A percentile compares a stretch with the other conserved stretches of the same genome.
phyloP scores from a whole-genome alignment of 805 yeast genomes.

The Jamesozyma gamospora region DNA sequence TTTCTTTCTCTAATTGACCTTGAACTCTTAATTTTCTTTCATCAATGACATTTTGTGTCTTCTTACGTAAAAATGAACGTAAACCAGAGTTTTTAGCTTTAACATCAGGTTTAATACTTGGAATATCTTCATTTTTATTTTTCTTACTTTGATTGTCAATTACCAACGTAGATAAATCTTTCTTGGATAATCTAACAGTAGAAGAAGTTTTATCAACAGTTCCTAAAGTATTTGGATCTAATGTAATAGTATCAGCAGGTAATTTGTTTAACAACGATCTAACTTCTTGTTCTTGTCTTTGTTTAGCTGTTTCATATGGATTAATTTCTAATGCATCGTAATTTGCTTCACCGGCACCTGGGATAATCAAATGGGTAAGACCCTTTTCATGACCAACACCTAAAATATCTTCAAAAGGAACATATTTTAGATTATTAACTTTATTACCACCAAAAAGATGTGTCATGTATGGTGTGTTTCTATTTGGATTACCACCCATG shows the following conservation, averaged over 20 bases:
- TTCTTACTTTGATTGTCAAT: conserved; percentile 26
- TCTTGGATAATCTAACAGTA: conserved; percentile 51
- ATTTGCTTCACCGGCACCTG: conserved; percentile 98
- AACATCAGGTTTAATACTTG: conserved; percentile 55
- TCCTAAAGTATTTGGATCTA: conserved; percentile 86
- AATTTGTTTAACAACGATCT: conserved; percentile 76
- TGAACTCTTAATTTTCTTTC: conserved; percentile 74
- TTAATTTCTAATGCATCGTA: conserved; percentile 87
- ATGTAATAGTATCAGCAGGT: conserved; percentile 82
- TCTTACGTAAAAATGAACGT: conserved; percentile 72
- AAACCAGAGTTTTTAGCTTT: conserved; percentile 77
- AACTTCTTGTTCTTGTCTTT: conserved; percentile 89
- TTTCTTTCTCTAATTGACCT: conserved; percentile 63
- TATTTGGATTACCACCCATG: conserved; percentile 25
- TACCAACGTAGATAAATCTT: conserved; percentile 40
- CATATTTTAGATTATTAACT: conserved; percentile 58
- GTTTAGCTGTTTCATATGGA: conserved; percentile 85
- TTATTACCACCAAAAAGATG: conserved; percentile 75
- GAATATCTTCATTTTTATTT: conserved; percentile 39
- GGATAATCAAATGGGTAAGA: conserved; percentile 75
- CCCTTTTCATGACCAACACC: conserved; percentile 80
- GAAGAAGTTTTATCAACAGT: conserved; percentile 65
- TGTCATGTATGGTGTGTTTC: conserved; percentile 79
- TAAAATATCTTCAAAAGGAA: conserved; percentile 93
- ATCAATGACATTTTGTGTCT: conserved; percentile 74